Conservation (phyloP, 1,284 basidiomycete species). For the Malassezia psittaci region DNA sequence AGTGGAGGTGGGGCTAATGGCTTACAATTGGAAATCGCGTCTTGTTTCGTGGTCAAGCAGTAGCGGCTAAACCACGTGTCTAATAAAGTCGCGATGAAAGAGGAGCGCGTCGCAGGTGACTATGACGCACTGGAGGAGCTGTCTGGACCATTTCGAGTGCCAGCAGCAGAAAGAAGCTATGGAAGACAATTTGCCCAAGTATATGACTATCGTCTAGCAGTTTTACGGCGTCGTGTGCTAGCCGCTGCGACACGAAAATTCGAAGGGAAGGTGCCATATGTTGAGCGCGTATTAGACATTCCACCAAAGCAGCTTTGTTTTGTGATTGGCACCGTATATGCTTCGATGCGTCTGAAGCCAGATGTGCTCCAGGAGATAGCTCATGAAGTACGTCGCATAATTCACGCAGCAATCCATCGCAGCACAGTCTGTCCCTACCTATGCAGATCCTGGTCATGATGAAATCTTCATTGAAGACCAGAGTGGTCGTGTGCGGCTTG, state of each 20-base stretch:
- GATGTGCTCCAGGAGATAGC: slow-evolving; percentile 91
- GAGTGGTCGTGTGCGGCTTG: slow-evolving; percentile 76
- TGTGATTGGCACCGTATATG: slow-evolving; percentile 86
- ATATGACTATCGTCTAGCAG: slow-evolving; percentile 45
- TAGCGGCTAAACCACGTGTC: too few relatives aligned
- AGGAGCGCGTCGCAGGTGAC: neutral
- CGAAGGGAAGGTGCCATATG: slow-evolving; percentile 46
- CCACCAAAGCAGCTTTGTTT: slow-evolving; percentile 74
- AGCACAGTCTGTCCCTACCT: slow-evolving; percentile 54
- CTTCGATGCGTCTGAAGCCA: slow-evolving; percentile 96
- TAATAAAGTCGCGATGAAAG: neutral
- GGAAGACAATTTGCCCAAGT: slow-evolving; percentile 39
- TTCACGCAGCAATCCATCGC: slow-evolving; percentile 69
- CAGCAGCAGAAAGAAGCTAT: slow-evolving; percentile 33
- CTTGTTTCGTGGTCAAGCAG: too few relatives aligned
- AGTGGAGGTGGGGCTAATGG: too few relatives aligned
- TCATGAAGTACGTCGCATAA: slow-evolving; percentile 59
- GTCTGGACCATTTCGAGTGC: slow-evolving; percentile 26
- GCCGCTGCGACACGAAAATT: slow-evolving; percentile 22
- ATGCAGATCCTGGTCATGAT: slow-evolving; percentile 61
- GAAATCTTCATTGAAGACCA: slow-evolving; percentile 86
- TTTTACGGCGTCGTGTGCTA: slow-evolving; percentile 35
- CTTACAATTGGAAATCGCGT: too few relatives aligned
- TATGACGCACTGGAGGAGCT: slow-evolving; percentile 19
- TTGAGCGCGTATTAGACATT: slow-evolving; percentile 79